phyloP scores from a whole-genome alignment of 1,284 basidiomycete species.

The Pisolithus thermaeus region DNA sequence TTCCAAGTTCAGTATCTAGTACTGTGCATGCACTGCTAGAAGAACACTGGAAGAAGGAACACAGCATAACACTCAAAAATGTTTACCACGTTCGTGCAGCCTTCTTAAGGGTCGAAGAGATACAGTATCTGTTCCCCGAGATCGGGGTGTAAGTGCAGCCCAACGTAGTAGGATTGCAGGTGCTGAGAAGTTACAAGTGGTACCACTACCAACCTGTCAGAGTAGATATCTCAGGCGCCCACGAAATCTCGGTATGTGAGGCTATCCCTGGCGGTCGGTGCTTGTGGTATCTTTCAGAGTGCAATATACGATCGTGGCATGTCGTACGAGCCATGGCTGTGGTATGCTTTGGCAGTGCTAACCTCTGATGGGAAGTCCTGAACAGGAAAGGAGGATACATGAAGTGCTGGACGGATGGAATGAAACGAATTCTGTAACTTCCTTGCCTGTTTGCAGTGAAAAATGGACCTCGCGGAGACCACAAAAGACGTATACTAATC shows the following conservation, averaged over 20 bases:
- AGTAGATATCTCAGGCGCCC: too few species aligned
- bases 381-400: neutral
- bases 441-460: too few species aligned
- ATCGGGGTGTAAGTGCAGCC: neutral
- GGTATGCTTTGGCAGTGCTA: neutral
- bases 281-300: neutral
- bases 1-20: neutral
- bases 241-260: too few species aligned
- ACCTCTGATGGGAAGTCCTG: neutral
- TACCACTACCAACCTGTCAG: too few species aligned
- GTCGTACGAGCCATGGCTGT: neutral
- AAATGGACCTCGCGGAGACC: too few species aligned
- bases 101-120: neutral
- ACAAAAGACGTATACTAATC: too few species aligned
- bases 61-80: neutral
- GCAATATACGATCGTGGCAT: neutral
- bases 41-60: slow-evolving; percentile 10
- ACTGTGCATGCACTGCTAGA: slow-evolving; percentile 15
- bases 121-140: neutral
- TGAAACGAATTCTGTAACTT: too few species aligned
- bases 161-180: too few species aligned
- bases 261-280: neutral
- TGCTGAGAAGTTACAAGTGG: too few species aligned
- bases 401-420: neutral
- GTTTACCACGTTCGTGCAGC: neutral